Evolutionary conservation across 2,329 filamentous ascomycete genomes (phyloP).

Genomic region (Pseudogymnoascus sp.): DNA sequence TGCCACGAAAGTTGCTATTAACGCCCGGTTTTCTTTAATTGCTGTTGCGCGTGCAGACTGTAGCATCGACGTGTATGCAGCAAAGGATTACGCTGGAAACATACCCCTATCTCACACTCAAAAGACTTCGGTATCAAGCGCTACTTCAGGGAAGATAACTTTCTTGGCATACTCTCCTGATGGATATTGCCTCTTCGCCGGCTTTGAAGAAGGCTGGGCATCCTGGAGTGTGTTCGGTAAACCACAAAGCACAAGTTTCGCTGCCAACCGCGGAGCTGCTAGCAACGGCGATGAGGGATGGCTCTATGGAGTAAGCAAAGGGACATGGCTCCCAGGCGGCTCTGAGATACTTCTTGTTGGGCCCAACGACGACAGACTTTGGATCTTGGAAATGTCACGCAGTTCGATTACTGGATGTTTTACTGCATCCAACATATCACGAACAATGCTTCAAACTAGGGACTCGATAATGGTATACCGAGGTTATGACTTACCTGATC

Average conservation of each 20-base stretch:
- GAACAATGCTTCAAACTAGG: conserved; percentile 81
- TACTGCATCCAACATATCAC: conserved; percentile 80
- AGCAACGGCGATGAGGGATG: conserved; percentile 68
- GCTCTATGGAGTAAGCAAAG: conserved; percentile 70
- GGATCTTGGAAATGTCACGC: conserved; percentile 84
- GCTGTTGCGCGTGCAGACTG: conserved; percentile 78
- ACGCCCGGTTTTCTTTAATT: conserved; percentile 89
- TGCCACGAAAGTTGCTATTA: conserved; percentile 73
- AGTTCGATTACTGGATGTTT: conserved; percentile 92
- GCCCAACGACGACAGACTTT: conserved; percentile 67
- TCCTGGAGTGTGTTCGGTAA: conserved; percentile 98
- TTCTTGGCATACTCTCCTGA: conserved; percentile 84
- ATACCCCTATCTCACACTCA: conserved; percentile 81
- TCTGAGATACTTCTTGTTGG: conserved; percentile 74
- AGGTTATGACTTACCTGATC: conserved; percentile 82
- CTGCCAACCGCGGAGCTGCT: conserved; percentile 55
- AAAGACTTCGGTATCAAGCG: conserved; percentile 56
- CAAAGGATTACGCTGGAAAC: conserved; percentile 86
- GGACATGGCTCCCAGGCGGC: conserved; percentile 80
- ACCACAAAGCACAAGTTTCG: conserved; percentile 75
- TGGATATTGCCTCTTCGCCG: conserved; percentile 91
- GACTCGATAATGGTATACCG: conserved; percentile 86
- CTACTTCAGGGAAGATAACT: conserved; percentile 61
- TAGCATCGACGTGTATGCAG: conserved; percentile 79
- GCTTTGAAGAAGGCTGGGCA: conserved; percentile 87